Conservation (phyloP, 306 rosid species). For the Coriaria nepalensis region DNA sequence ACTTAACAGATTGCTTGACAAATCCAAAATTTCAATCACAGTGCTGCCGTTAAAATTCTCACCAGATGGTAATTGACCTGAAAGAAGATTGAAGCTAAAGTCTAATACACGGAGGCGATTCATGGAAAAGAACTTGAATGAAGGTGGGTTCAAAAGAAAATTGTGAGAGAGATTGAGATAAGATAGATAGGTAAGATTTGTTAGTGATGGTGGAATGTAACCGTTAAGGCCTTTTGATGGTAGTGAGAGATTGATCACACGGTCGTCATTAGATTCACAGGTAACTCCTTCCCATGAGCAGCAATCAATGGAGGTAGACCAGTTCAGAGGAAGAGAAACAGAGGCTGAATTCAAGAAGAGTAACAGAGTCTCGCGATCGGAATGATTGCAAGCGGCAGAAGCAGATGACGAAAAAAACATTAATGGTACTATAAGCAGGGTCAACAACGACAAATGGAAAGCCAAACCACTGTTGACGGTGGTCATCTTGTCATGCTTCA, state of each 20-base stretch:
- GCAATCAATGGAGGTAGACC: conserved; percentile 49
- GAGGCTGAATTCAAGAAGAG: conserved; percentile 17
- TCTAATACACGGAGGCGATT: too few species aligned
- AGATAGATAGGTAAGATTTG: conserved; percentile 29
- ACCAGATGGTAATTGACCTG: conserved; percentile 6
- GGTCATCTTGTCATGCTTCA: background rate
- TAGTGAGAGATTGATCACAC: conserved; percentile 31
- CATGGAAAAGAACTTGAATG: too few species aligned
- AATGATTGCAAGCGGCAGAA: conserved; percentile 25
- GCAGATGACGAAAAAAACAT: conserved; percentile 12
- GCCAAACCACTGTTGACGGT: background rate
- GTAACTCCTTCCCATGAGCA: conserved; percentile 57
- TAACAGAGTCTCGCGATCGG: conserved; percentile 37
- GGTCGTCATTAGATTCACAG: conserved; percentile 18
- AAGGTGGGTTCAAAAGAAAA: too few species aligned
- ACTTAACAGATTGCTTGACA: conserved; percentile 59
- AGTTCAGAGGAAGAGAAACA: conserved; percentile 27
- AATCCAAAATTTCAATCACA: conserved; percentile 30
- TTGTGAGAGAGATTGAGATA: conserved; percentile 41
- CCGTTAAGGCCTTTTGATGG: conserved; percentile 40
- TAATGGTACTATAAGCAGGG: background rate
- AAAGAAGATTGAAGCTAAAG: conserved; percentile 6
- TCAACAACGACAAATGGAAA: background rate
- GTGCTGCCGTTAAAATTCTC: background rate
- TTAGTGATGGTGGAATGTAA: conserved; percentile 19